Evolutionary conservation across 2,329 filamentous ascomycete genomes (phyloP), one percentile per base, ranked within the genome.

Genomic region (Cladosporium sp.): DNA sequence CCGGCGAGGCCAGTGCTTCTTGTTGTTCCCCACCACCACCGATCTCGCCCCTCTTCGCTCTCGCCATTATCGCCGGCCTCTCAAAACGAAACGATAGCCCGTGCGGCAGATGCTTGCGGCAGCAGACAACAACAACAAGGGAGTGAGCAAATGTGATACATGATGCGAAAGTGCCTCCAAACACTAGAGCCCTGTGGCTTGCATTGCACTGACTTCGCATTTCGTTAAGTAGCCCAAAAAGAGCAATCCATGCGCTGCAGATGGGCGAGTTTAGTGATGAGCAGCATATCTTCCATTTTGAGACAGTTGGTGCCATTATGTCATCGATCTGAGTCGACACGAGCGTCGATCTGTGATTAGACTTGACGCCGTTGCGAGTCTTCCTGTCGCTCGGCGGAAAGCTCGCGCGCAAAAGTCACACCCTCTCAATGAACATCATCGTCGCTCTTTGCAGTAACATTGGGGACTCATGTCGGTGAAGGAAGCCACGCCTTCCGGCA

Each of bases 401-500:
- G 31, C 52, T 55, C 28, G 52, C 26, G 40, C 40, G 40, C 52
- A 55, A 31, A n/a, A 35, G 33, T 35, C 2, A 11, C 11, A 23
- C 44, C 18, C 11, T 62, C 31, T 37, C 28, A 33, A 66, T 66
- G 64, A 57, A 72, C 69, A 69, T 44, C 50, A 49, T 35, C 40
- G 61, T 63, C 50, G 35, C 31, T 31, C 33, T 12, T 33, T 46
- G 35, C 50, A 26, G 35, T 44, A 53, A 18, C 21, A 53, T 35
- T 56, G 61, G 12, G 18, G 21, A 44, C 61, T 56, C 66, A 66
- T 68, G 53, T 62, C 66, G 68, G 69, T 71, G 66, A 75, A 69
- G 66, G 64, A 70, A 67, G 69, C 58, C 50, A 62, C 69, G 33
- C 66, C 72, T 62, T 35, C 62, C 64, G 53, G 64, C 71, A 67